These are phyloP conservation scores for Cladophialophora chaetospira DNA, from an alignment of 2,329 filamentous ascomycete genomes.

Conservation along the genomic window DNA sequence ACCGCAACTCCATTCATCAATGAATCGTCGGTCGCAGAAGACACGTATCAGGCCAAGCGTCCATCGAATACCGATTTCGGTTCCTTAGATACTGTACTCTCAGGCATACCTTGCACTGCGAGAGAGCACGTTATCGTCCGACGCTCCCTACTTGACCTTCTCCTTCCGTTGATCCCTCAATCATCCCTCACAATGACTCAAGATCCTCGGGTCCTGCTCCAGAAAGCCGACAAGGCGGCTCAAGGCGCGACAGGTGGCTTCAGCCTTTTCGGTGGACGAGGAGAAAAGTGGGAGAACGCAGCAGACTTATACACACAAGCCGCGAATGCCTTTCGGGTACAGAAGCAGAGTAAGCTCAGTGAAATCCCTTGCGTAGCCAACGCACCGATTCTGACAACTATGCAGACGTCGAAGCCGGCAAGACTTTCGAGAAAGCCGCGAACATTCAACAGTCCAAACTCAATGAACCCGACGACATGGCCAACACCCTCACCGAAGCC, in stretches of 20 bases:
- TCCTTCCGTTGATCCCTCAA: background rate
- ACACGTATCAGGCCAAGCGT: background rate
- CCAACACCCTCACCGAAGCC: conserved; percentile 83
- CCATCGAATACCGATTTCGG: too few relatives aligned
- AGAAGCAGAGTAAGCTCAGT: conserved; percentile 69
- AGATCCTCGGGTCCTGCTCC: conserved; percentile 75
- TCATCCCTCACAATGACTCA: conserved; percentile 61
- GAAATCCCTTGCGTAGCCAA: background rate
- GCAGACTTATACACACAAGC: conserved; percentile 86
- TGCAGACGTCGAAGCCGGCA: conserved; percentile 80
- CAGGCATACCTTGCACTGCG: too few relatives aligned
- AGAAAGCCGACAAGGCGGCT: conserved; percentile 85
- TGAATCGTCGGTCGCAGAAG: background rate
- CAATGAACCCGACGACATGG: conserved; percentile 89
- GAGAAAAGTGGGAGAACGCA: conserved; percentile 88
- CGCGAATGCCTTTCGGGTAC: conserved; percentile 87
- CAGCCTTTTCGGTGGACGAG: conserved; percentile 81
- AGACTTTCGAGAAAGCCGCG: conserved; percentile 85
- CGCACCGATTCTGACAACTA: background rate
- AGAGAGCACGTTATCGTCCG: too few relatives aligned
- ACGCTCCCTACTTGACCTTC: background rate
- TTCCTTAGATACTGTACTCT: too few relatives aligned
- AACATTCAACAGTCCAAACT: conserved; percentile 75
- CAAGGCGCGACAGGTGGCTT: conserved; percentile 77
- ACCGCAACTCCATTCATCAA: background rate